Base-by-base conservation (phyloP, 2,329 filamentous ascomycete genomes). In the Calonectria pseudoturangicola region DNA sequence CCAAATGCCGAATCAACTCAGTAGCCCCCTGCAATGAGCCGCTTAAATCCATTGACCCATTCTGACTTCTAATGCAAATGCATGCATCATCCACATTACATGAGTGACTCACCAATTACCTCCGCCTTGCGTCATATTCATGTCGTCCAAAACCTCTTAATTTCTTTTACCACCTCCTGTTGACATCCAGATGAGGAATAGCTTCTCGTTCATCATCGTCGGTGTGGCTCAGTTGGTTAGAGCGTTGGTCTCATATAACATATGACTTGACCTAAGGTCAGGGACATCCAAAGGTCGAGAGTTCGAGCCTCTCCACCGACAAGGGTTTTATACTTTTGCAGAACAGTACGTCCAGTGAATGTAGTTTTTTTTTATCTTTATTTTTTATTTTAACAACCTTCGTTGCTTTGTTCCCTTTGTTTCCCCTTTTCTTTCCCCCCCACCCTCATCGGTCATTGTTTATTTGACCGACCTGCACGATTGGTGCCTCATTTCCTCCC, bases 141-240 rank as follows among this genome's bases (percentile, higher is more conserved):
- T 28, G 6, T 1, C 13, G 3, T 5, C n/a, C 5, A 27, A 10
- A 33, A 7, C 30, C 16, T 45, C 48, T 71, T 79, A 12, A 68
- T 4, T 1, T 56, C 72, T 68, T 18, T 1, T 5, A 4, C 1
- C 7, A 4, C 18, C 3, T 4, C 6, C 7, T 21, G 15, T 15
- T 9, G 48, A 8, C 73, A 76, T 76, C 71, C 71, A 36, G 69
- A 73, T 64, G 27, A n/a, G 74, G 76, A 36, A 45, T 73, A 70
- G 68, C 39, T 21, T 41, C 45, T 45, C 56, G 30, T 66, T 41
- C 45, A 39, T 1, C n/a, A 41, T 1, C 13, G 78, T 80, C 74
- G 74, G 78, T 76, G 74, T 79, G 76, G 78, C 78, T 79, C 77
- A 79, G 77, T 77, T 79, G 77, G 77, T 75, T 79, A 79, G 77